Evolutionary conservation across 2,329 filamentous ascomycete species (phyloP), one percentile per base, ranked within the genome.

Genomic region (Hypoxylon sp.): DNA sequence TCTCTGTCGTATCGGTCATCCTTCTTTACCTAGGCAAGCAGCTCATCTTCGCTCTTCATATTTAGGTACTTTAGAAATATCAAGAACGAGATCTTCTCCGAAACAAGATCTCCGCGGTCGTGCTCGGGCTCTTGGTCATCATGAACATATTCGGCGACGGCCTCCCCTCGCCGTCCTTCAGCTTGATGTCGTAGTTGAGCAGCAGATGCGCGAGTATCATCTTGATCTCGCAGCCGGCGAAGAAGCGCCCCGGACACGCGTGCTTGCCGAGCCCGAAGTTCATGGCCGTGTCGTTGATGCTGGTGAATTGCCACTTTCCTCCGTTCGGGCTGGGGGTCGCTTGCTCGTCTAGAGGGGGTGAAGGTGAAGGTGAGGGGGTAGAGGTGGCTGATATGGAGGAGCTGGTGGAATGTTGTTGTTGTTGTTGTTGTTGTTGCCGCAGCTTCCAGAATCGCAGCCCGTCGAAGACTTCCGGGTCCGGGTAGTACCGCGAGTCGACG

Each of bases 191-290:
- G 68, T 83, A 83, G 29, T 77, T 80, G 0, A 84, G 80, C 47
- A 84, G 69, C 3, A 81, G 74, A 50, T 81, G 74, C 1, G 80
- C 79, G 13, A 84, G 69, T 17, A 84, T 79, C 69, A 84, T 73
- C 74, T 84, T 84, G 74, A 84, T 81, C 76, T 84, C 81, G 67
- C 82, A 80, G 24, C 76, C 76, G 9, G 82, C 82, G 67, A 84
- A 84, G 78, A 84, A 84, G 0, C 82, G 78, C 0, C 82, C 83
- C 0, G 81, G 82, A 61, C 81, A 82, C 4, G 81, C 81, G 66
- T 82, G 79, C n/a, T 78, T 76, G 3, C 80, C 81, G 0, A 79
- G 78, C 0, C 81, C 81, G 60, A 81, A 82, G 17, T 78, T 79
- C 52, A 81, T 73, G 53, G 75, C 80, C 9, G 75, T 72, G 63